These are phyloP conservation scores for Avena sativa DNA, from an alignment of 176 grass and related monocot species.

Conservation along the genomic window DNA sequence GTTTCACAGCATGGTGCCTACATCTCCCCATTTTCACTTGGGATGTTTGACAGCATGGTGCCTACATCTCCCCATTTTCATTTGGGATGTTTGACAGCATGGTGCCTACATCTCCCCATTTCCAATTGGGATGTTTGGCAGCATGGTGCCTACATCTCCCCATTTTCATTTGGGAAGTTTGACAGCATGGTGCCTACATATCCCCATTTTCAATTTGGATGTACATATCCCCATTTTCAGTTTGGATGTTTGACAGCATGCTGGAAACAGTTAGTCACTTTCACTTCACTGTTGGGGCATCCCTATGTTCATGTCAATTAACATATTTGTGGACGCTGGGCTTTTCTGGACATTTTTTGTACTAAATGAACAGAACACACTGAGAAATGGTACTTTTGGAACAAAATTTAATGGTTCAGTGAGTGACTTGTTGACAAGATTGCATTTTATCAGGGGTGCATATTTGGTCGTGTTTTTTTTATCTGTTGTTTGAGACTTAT, in stretches of 20 bases:
- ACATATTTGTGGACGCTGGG: background rate
- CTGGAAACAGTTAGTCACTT: background rate
- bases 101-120: background rate
- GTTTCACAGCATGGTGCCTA: background rate
- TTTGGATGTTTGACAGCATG: slow-evolving; percentile 20
- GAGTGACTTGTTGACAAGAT: background rate
- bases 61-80: background rate
- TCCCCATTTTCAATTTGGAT: background rate
- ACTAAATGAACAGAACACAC: background rate
- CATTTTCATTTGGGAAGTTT: slow-evolving; percentile 11
- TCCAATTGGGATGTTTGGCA: slow-evolving; percentile 8
- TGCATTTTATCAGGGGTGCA: too few species aligned
- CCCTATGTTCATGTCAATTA: background rate
- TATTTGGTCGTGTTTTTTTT: too few species aligned
- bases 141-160: background rate
- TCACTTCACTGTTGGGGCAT: background rate
- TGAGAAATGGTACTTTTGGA: too few species aligned
- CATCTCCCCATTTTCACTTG: background rate
- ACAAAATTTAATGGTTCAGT: too few species aligned
- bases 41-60: slow-evolving; percentile 19
- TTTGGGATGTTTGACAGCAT: background rate
- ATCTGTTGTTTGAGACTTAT: too few species aligned
- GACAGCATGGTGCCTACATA: background rate
- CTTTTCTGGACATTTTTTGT: slow-evolving; percentile 22
- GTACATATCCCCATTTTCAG: background rate